These are phyloP conservation scores for Saccharomycopsis phalli DNA, from an alignment of 1,139 yeast genomes.

Conservation along the genomic window DNA sequence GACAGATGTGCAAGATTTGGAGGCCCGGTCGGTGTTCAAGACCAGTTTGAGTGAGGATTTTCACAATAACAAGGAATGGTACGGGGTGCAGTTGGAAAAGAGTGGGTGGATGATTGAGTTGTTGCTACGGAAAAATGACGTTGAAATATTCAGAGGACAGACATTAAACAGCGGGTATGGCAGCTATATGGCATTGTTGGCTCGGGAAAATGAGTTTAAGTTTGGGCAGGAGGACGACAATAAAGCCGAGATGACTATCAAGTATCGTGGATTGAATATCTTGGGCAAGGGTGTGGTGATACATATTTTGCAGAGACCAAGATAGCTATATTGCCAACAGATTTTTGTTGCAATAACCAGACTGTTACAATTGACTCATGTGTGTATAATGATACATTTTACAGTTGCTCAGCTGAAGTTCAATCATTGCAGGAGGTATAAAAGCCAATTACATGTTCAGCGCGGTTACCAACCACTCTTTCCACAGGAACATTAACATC, in stretches of 20 bases:
- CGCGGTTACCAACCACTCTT: too few species aligned
- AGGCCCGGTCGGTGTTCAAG: slow-evolving; percentile 1
- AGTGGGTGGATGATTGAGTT: slow-evolving; percentile 17
- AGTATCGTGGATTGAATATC: slow-evolving; percentile 2
- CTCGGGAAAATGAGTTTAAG: slow-evolving; percentile 4
- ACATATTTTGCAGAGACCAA: slow-evolving; percentile 15
- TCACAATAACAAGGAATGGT: slow-evolving; percentile 8
- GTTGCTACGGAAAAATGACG: slow-evolving; percentile 6
- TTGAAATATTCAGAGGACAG: slow-evolving; percentile 8
- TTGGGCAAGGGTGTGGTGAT: slow-evolving; percentile 12
- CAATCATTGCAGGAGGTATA: too few species aligned
- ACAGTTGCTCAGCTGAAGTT: too few species aligned
- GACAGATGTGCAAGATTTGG: slow-evolving; percentile 1
- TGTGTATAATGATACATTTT: too few species aligned
- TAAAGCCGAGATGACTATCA: slow-evolving; percentile 3
- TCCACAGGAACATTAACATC: too few species aligned
- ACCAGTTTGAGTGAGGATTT: slow-evolving; percentile 1
- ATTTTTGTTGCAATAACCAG: too few species aligned
- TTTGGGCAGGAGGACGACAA: slow-evolving; percentile 9
- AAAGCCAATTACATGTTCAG: too few species aligned
- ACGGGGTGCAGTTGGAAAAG: slow-evolving; percentile 1
- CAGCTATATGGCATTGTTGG: slow-evolving; percentile 3
- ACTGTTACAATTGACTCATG: too few species aligned
- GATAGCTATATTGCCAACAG: too few species aligned
- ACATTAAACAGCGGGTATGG: slow-evolving; percentile 9